Evolutionary conservation across 2,329 filamentous ascomycete species (phyloP).

Genomic region (Cordyceps cicadae): DNA sequence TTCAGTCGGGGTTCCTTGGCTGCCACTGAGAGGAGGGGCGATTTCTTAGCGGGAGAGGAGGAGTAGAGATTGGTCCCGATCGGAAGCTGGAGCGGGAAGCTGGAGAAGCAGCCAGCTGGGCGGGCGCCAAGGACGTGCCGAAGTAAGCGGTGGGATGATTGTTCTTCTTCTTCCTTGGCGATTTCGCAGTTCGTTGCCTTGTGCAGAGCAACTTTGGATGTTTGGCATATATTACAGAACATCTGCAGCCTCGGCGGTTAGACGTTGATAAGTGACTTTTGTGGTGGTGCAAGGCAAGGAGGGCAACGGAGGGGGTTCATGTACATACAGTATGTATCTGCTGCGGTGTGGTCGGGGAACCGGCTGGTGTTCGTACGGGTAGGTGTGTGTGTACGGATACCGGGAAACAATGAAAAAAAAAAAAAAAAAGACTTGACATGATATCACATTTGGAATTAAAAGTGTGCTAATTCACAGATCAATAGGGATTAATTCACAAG

Average conservation of each 20-base stretch:
- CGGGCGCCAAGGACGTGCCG: not conserved
- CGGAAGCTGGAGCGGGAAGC: too few species aligned
- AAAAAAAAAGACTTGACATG: not conserved
- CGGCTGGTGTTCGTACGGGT: not conserved
- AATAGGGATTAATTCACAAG: not conserved
- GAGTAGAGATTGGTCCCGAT: too few species aligned
- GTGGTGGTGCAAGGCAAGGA: too few species aligned
- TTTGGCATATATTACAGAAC: not conserved
- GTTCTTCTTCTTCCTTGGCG: not conserved
- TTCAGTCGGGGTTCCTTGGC: too few species aligned
- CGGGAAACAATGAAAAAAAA: too few species aligned
- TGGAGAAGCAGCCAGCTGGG: not conserved
- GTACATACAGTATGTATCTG: too few species aligned
- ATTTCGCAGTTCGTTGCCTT: not conserved
- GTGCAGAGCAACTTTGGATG: too few species aligned
- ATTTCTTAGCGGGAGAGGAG: too few species aligned
- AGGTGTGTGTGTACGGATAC: not conserved
- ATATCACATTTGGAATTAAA: not conserved
- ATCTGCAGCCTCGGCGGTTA: constrained; percentile 1
- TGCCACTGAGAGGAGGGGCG: too few species aligned
- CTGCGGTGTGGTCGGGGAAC: too few species aligned
- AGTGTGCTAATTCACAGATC: not conserved
- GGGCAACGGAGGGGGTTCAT: too few species aligned
- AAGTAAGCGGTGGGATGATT: not conserved
- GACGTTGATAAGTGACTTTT: too few species aligned